Evolutionary conservation across 78 protist species (phyloP).

Genomic region (Paratrimastix pyriformis): DNA sequence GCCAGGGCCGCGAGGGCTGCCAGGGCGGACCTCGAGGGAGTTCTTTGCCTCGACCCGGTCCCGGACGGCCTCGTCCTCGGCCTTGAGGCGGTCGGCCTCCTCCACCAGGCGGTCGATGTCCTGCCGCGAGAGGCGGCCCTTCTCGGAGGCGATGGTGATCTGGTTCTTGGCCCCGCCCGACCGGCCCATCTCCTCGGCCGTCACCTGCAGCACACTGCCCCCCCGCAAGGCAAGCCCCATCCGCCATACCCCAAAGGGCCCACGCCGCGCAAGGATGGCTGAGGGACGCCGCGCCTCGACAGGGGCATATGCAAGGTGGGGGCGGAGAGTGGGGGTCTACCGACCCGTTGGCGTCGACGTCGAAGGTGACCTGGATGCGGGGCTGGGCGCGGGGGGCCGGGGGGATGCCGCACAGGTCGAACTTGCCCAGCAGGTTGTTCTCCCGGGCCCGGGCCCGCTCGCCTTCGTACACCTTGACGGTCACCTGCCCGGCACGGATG

Average conservation of each 20-base stretch:
- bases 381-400: conserved; percentile 95
- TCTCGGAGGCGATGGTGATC: conserved; percentile 90
- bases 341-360: conserved; percentile 89
- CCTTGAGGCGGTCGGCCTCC: conserved; percentile 79
- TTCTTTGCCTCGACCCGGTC: conserved; percentile 63
- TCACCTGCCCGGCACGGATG: too few relatives aligned
- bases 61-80: conserved; percentile 64
- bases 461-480: conserved; percentile 84
- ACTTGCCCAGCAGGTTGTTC: conserved; percentile 88
- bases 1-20: too few relatives aligned
- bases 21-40: conserved; percentile 72
- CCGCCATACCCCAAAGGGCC: too few relatives aligned
- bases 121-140: conserved; percentile 74
- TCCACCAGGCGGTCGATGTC: conserved; percentile 90
- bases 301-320: too few relatives aligned
- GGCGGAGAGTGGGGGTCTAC: too few relatives aligned
- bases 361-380: conserved; percentile 91
- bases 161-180: conserved; percentile 61
- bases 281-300: too few relatives aligned
- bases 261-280: too few relatives aligned
- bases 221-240: too few relatives aligned
- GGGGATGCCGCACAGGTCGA: conserved; percentile 77
- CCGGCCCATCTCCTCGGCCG: conserved; percentile 74
- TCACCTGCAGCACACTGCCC: conserved; percentile 85
- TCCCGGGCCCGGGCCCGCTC: conserved; percentile 81